Base-by-base conservation (phyloP, 306 rosid genomes). In the Carpinus fangiana region DNA sequence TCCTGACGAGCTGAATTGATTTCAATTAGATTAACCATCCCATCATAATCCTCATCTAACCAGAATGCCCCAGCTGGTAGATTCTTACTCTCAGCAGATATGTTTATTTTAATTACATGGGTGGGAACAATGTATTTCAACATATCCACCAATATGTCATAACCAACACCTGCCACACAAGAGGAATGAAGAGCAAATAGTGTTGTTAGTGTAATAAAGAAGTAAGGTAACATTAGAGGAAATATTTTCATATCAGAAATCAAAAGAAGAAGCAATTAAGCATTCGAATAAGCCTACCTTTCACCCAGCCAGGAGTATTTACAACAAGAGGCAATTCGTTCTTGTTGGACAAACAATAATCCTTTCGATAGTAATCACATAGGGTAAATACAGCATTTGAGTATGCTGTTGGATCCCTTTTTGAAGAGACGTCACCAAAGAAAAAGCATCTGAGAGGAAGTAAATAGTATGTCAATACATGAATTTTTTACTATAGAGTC, bases 241-340 rank as follows among this genome's bases (percentile, higher is more conserved):
- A 45, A 79, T 53, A 13, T 36, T 65, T 43, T 83, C 43, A 62
- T 17, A 73, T 34, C 13, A 51, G 74, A 53, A 64, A 72, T 70
- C 31, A 68, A 48, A 71, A 73, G 23, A 54, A 67, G 26, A 43
- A 56, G 16, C 7, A 38, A 74, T 23, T 2, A 73, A 60, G 48
- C 28, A 52, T 1, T 45, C 20, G 7, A 75, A 20, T 3, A 48
- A 74, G 69, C 71, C 77, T 84, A 90, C 98, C 98, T 89, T 92
- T 95, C 79, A 95, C 98, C 98, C 98, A 92, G 38, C 98, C 98
- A 65, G 95, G 90, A 34, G 98, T 95, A 83, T 95, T 95, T 75
- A 95, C 84, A 10, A 95, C 80, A 18, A 95, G 98, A 82, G 98
- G 98, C 83, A 91, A 45, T 85, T 70, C 82, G 78, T 73, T 85